phyloP scores from a whole-genome alignment of 2,329 filamentous ascomycete species.

The Claviceps purpurea region DNA sequence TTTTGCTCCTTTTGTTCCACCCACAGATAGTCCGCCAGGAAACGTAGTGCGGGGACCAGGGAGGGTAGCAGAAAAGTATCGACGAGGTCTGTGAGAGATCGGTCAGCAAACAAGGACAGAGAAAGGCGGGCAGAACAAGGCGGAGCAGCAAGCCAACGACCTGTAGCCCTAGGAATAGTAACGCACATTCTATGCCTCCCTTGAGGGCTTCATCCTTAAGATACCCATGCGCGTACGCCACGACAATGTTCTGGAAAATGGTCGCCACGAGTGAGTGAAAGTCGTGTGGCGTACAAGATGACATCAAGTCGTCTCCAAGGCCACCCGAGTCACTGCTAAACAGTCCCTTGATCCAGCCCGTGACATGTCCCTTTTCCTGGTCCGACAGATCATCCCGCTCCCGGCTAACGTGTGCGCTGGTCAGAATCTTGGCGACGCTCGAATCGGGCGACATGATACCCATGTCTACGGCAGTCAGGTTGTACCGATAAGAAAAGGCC shows the following conservation, averaged over 20 bases:
- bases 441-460: conserved; percentile 46
- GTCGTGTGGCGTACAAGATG: conserved; percentile 67
- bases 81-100: conserved; percentile 45
- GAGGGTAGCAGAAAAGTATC: conserved; percentile 73
- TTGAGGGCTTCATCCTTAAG: conserved; percentile 59
- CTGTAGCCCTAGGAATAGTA: background rate
- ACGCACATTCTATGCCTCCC: conserved; percentile 61
- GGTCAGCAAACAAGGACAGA: background rate
- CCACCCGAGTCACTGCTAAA: conserved; percentile 63
- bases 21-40: conserved; percentile 58
- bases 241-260: conserved; percentile 61
- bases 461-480: conserved; percentile 49
- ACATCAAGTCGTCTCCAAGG: conserved; percentile 68
- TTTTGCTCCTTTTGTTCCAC: conserved; percentile 52
- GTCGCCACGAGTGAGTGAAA: conserved; percentile 70
- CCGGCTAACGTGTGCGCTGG: conserved; percentile 42
- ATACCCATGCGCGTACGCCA: conserved; percentile 52
- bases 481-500: conserved; percentile 64
- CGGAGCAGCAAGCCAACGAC: too few relatives aligned
- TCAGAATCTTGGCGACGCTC: conserved; percentile 55
- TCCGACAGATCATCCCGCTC: conserved; percentile 47
- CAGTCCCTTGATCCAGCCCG: conserved; percentile 64
- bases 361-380: conserved; percentile 51
- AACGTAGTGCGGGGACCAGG: conserved; percentile 58
- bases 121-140: background rate